Conservation (phyloP, 495 filamentous ascomycete genomes). For the Xanthoparmelia taractica region DNA sequence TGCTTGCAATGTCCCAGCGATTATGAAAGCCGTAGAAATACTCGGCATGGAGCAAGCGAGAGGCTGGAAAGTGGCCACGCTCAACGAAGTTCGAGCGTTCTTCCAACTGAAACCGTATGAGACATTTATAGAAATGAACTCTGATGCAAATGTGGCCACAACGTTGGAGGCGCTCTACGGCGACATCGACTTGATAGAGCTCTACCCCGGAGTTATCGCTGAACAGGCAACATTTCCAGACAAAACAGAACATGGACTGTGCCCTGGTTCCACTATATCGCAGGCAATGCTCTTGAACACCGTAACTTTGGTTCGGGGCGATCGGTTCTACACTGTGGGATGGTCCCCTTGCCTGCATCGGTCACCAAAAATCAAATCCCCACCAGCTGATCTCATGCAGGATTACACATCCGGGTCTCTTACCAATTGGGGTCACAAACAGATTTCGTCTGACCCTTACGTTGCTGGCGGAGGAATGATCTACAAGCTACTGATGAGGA, state of each 20-base stretch:
- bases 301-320: conserved; percentile 37
- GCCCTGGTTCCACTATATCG: conserved; percentile 37
- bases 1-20: conserved; percentile 56
- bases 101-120: conserved; percentile 59
- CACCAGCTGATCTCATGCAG: not conserved
- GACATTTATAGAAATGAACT: conserved; percentile 65
- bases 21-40: conserved; percentile 62
- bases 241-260: conserved; percentile 36
- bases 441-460: conserved; percentile 24
- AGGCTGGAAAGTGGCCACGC: conserved; percentile 58
- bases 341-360: not conserved
- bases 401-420: conserved; percentile 23
- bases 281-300: conserved; percentile 41
- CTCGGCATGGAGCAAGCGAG: conserved; percentile 66
- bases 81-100: conserved; percentile 72
- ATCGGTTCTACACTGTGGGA: conserved; percentile 38
- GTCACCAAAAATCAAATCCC: not conserved
- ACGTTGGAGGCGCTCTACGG: conserved; percentile 60
- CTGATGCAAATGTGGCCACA: conserved; percentile 52
- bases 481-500: conserved; percentile 24
- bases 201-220: conserved; percentile 40
- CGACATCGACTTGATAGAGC: conserved; percentile 46
- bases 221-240: conserved; percentile 38
- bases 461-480: conserved; percentile 24
- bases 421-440: conserved; percentile 25